Percentiles rank a stretch among this genome's conserved stretches.
phyloP scores from a whole-genome alignment of 306 rosid genomes.

The Arachis stenosperma region DNA sequence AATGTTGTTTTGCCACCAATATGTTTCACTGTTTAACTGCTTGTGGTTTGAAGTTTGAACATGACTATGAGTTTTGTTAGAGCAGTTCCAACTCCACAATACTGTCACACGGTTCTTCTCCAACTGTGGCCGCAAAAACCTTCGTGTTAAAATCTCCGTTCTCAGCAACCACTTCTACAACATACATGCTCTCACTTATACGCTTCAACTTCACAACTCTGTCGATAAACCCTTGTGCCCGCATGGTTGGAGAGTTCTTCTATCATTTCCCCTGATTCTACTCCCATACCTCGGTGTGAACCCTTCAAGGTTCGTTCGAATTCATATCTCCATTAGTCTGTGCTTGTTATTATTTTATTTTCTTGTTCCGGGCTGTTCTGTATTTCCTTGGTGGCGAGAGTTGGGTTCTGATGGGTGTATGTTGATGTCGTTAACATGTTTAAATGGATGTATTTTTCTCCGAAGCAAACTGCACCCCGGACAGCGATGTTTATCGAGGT shows the following conservation, averaged over 20 bases:
- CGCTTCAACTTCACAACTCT: not conserved
- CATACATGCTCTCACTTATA: too few species aligned
- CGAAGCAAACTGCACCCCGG: constrained; percentile 23
- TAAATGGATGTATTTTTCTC: constrained; percentile 30
- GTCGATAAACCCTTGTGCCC: not conserved
- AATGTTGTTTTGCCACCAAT: too few species aligned
- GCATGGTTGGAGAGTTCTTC: not conserved
- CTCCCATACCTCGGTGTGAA: not conserved
- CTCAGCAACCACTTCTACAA: too few species aligned
- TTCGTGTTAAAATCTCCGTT: too few species aligned
- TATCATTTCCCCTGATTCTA: not conserved
- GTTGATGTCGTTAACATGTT: constrained; percentile 46
- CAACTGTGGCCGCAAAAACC: too few species aligned
- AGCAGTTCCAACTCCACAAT: too few species aligned
- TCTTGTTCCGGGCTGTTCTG: not conserved
- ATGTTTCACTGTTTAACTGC: too few species aligned
- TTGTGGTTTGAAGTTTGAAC: too few species aligned
- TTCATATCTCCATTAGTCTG: constrained; percentile 1
- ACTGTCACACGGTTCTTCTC: too few species aligned
- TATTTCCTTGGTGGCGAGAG: constrained; percentile 7
- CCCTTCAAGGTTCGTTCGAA: not conserved
- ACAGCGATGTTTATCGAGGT: constrained; percentile 36
- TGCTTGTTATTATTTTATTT: constrained; percentile 2
- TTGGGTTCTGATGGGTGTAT: constrained; percentile 48
- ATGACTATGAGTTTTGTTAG: too few species aligned